Evolutionary conservation across 1,284 basidiomycete genomes (phyloP).

Genomic region (Neotropicomus parvogracilis): DNA sequence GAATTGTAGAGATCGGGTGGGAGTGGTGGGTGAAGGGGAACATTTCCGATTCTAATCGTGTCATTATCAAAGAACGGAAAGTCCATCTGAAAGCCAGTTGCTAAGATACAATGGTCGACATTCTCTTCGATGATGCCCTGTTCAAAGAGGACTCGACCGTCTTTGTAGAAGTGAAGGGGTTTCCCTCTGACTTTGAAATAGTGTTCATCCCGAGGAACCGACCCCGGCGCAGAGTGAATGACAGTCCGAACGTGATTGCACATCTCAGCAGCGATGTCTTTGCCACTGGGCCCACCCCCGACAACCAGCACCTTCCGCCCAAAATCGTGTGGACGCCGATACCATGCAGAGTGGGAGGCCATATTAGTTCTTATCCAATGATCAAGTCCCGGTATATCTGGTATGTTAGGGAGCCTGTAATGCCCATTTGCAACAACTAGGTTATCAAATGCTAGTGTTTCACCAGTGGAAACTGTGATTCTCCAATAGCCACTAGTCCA

Average conservation of each 20-base stretch:
- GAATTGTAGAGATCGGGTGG: conserved; percentile 60
- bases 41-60: conserved; percentile 30
- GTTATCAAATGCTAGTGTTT: conserved; percentile 49
- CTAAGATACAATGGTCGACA: conserved; percentile 63
- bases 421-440: conserved; percentile 73
- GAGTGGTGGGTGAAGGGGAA: conserved; percentile 45
- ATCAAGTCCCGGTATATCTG: conserved; percentile 53
- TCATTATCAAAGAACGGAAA: conserved; percentile 55
- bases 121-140: conserved; percentile 52
- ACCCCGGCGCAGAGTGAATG: conserved; percentile 53
- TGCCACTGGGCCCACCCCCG: conserved; percentile 67
- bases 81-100: conserved; percentile 66
- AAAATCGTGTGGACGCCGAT: conserved; percentile 50
- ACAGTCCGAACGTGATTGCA: conserved; percentile 41
- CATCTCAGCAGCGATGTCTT: conserved; percentile 62
- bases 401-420: conserved; percentile 59
- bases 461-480: conserved; percentile 39
- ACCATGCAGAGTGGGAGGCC: conserved; percentile 63
- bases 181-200: conserved; percentile 44
- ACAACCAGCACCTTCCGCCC: conserved; percentile 60
- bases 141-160: conserved; percentile 53
- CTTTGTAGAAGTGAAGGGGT: conserved; percentile 40
- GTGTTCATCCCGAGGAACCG: conserved; percentile 31
- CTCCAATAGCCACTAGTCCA: conserved; percentile 49
- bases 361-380: conserved; percentile 51